Base-by-base conservation (phyloP, 2,329 filamentous ascomycete species). In the Zymoseptoria passerinii region DNA sequence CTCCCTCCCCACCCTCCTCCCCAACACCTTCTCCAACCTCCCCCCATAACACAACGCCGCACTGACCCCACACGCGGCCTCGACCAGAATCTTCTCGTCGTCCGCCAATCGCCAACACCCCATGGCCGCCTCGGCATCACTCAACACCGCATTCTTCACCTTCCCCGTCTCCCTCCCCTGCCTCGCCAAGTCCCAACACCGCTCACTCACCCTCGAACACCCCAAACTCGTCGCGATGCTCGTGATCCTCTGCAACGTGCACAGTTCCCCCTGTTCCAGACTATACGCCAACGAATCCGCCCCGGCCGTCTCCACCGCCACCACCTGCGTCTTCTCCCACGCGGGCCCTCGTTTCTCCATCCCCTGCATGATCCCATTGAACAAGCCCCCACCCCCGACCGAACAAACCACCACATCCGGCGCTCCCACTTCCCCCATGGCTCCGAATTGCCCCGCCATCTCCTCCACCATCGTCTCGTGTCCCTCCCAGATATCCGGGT, bases 11-110 rank as follows among this genome's bases (percentile, higher is more conserved):
- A 90, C 80, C 27, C 58, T 48, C 29, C 86, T 83, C 0, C 91
- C 75, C 8, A 83, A 65, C 1, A 71, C 75, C 65, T 79, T 77
- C 68, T 85, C 80, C 67, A 95, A 70, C 48, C 81, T 73, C 0
- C 81, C 84, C 48, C 82, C 82, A 67, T 90, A 90, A 59, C 80
- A 84, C 2, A 83, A 72, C 1, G 87, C 89, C 10, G 95, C 74
- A 55, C 87, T 88, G 5, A 92, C 90, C 0, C 92, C 91, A 71
- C 92, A 96, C 0, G 91, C 85, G 40, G 87, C 78, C 76, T 97
- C 92, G 2, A 96, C 89, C 58, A 96, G 77, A 58, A 92, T 75
- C 27, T 88, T 78, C 66, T 92, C 89, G 61, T 95, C 90, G 64
- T 96, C 88, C 8, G 89, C 86, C 61, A 96, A 85, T 23, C 83